Evolutionary conservation across 768 basidiomycete genomes (phyloP).

Genomic region (Leucosporidium scottii): DNA sequence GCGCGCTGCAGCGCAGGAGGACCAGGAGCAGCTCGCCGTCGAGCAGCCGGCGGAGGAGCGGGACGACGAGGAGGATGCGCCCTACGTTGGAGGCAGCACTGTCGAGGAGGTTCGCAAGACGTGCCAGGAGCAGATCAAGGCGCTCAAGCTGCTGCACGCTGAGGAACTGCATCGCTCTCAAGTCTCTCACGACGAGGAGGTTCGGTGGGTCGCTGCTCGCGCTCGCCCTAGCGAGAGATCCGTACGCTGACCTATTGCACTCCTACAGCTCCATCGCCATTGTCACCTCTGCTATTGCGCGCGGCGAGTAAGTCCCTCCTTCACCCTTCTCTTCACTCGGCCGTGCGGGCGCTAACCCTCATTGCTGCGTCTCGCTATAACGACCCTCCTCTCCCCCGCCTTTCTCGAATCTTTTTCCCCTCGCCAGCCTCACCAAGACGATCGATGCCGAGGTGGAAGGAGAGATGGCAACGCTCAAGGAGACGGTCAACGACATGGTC

Average conservation of each 20-base stretch:
- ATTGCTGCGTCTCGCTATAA: not conserved
- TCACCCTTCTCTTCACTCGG: not conserved
- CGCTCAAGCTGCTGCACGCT: conserved; percentile 27
- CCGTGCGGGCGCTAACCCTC: not conserved
- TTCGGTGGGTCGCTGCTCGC: conserved; percentile 13
- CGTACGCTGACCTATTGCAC: not conserved
- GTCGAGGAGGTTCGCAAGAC: conserved; percentile 21
- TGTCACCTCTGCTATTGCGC: conserved; percentile 36
- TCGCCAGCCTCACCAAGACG: conserved; percentile 44
- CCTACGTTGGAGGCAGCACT: conserved; percentile 9
- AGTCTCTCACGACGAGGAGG: conserved; percentile 32
- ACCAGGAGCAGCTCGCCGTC: conserved; percentile 4
- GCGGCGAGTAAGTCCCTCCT: conserved; percentile 18
- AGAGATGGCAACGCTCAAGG: conserved; percentile 48
- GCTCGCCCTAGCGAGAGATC: not conserved
- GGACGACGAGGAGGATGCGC: not conserved
- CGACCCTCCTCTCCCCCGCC: not conserved
- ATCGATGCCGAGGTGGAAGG: conserved; percentile 49
- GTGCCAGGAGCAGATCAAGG: conserved; percentile 23
- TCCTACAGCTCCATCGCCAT: conserved; percentile 33
- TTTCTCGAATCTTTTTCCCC: not conserved
- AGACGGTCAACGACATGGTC: conserved; percentile 47
- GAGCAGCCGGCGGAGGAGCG: not conserved
- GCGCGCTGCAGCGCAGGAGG: not conserved
- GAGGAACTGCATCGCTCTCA: conserved; percentile 29